phyloP scores from a whole-genome alignment of 164 flowering plant species.

The Dillenia suffruticosa region DNA sequence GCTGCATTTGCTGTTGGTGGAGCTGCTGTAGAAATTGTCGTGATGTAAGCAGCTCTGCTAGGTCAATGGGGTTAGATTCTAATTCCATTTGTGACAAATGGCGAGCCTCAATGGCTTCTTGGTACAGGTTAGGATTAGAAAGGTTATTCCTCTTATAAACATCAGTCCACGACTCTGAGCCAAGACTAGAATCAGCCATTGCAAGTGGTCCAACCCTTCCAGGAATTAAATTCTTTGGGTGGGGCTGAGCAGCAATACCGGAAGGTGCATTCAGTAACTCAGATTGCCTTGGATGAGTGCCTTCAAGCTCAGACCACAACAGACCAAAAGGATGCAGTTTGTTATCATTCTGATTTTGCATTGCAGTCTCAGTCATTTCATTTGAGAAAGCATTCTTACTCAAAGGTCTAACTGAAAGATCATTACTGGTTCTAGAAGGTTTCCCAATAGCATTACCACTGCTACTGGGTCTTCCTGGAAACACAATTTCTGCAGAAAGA shows the following conservation, averaged over 20 bases:
- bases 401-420: conserved; percentile 16
- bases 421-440: conserved; percentile 24
- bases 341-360: conserved; percentile 34
- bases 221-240: conserved; percentile 13
- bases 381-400: conserved; percentile 25
- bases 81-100: conserved; percentile 38
- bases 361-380: conserved; percentile 23
- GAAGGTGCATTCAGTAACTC: conserved; percentile 38
- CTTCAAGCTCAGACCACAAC: conserved; percentile 78
- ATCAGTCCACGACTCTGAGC: conserved; percentile 58
- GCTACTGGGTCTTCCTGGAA: conserved; percentile 51
- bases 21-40: conserved; percentile 59
- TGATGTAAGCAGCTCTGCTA: conserved; percentile 46
- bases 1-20: conserved; percentile 57
- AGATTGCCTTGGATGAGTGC: conserved; percentile 27
- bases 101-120: conserved; percentile 36
- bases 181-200: conserved; percentile 29
- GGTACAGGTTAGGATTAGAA: conserved; percentile 28
- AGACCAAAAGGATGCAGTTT: conserved; percentile 77
- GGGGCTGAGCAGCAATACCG: conserved; percentile 18
- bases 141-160: conserved; percentile 28
- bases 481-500: conserved; percentile 48
- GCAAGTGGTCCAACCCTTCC: conserved; percentile 35
- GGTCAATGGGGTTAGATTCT: conserved; percentile 34
- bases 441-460: conserved; percentile 28